phyloP scores from a whole-genome alignment of 257 asterid genomes.

The Thymus mandschuricus region DNA sequence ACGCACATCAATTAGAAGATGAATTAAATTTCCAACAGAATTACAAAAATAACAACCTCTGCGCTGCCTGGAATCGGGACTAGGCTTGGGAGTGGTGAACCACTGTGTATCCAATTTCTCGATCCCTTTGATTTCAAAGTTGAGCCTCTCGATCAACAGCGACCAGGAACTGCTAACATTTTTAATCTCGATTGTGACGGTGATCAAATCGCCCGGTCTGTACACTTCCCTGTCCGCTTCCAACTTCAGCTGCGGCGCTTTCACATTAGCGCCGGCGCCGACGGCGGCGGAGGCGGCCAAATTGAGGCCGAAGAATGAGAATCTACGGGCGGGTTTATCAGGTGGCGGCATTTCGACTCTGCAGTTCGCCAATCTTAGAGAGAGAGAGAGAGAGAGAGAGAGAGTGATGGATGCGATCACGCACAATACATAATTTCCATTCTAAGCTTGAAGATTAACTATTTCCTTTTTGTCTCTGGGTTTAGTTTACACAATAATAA shows the following conservation, averaged over 20 bases:
- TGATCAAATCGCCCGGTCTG: conserved; percentile 72
- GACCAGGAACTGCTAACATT: conserved; percentile 56
- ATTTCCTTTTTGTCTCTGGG: background rate
- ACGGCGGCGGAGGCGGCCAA: conserved; percentile 32
- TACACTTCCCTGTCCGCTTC: conserved; percentile 71
- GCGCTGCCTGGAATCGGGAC: conserved; percentile 57
- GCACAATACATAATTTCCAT: background rate
- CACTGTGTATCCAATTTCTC: conserved; percentile 88
- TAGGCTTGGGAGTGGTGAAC: conserved; percentile 69
- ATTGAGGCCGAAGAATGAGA: conserved; percentile 64
- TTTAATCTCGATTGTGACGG: conserved; percentile 56
- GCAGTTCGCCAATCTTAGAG: conserved; percentile 15
- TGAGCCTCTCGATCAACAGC: conserved; percentile 63
- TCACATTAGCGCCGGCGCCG: conserved; percentile 25
- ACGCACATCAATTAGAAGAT: background rate
- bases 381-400: too few species aligned
- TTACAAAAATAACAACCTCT: conserved; percentile 44
- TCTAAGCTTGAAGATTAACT: background rate
- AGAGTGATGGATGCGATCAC: conserved; percentile 21
- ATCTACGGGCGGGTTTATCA: conserved; percentile 59
- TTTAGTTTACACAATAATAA: background rate
- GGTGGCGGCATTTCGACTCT: conserved; percentile 53
- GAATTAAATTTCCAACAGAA: background rate
- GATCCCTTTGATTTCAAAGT: conserved; percentile 82
- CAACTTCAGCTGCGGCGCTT: conserved; percentile 53